These are phyloP conservation scores for Mycena vitilis DNA, from an alignment of 768 basidiomycete genomes.

Conservation along the genomic window DNA sequence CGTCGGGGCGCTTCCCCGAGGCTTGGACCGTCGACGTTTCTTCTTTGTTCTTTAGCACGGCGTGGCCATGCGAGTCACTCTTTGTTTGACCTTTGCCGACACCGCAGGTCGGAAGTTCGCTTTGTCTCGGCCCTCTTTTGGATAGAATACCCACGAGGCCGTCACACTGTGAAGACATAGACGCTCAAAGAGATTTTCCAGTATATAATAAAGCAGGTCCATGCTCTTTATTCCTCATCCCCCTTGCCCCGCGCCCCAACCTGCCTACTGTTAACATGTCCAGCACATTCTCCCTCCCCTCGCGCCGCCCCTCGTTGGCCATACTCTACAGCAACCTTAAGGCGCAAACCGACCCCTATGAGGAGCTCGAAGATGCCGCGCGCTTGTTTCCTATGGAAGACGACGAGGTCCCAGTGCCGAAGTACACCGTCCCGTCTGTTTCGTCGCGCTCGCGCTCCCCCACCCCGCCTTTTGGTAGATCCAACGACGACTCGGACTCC, in stretches of 20 bases:
- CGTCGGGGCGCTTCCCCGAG: not conserved
- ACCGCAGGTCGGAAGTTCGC: not conserved
- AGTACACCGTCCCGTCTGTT: not conserved
- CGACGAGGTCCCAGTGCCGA: constrained; percentile 22
- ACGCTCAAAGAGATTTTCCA: constrained; percentile 14
- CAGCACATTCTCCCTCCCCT: constrained; percentile 3
- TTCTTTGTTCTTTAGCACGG: constrained; percentile 21
- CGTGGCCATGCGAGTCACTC: constrained; percentile 27
- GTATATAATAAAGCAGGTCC: constrained; percentile 29
- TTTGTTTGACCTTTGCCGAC: constrained; percentile 18
- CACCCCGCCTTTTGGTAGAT: constrained; percentile 17
- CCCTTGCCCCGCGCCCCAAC: not conserved
- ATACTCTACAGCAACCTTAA: constrained; percentile 27
- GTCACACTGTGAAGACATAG: constrained; percentile 26
- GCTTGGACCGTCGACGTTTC: constrained; percentile 16
- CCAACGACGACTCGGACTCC: constrained; percentile 31
- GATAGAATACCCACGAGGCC: constrained; percentile 20
- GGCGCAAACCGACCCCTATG: constrained; percentile 25
- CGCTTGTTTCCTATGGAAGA: constrained; percentile 31
- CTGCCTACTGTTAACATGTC: constrained; percentile 11
- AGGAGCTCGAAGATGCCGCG: constrained; percentile 28
- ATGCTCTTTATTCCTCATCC: constrained; percentile 22
- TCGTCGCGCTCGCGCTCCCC: constrained; percentile 17
- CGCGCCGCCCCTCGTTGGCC: constrained; percentile 31
- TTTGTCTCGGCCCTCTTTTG: constrained; percentile 26